Evolutionary conservation across 768 basidiomycete species (phyloP), one percentile per base, ranked within the genome.

Genomic region (Suillus ampliporus): DNA sequence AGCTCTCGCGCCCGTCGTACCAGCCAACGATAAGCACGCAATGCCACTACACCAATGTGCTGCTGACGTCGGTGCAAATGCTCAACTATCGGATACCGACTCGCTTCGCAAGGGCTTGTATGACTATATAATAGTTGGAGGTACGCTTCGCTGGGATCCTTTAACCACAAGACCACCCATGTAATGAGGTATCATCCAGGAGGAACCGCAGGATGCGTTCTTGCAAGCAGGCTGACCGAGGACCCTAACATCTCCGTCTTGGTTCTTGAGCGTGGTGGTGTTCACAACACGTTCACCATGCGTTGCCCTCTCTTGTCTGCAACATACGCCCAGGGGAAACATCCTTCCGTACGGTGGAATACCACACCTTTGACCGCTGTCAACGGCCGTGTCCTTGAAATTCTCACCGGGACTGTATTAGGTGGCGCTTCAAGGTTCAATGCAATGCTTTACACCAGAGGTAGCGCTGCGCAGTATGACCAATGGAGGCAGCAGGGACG

Each of bases 371-470:
- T 46, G 10, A 46, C 44, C 1, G 44, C 44, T 46, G 44, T 21
- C 1, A 46, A 46, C 3, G 44, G 44, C 4, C 44, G 44, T 19
- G 44, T 46, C 21, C 44, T 46, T 46, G 44, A 46, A 21, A 46
- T 46, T 21, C 44, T 64, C 11, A 58, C 67, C 2, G 78, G 77
- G 3, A 57, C 59, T 5, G 72, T 66, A n/a, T 72, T 86, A n/a
- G 84, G 84, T 31, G 84, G 84, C 1, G 77, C 75, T 13, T 77
- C 80, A 46, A 77, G 80, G 13, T 76, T 84, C 67, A 85, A 86
- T 69, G 79, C 77, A 35, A 71, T 80, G 67, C 60, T 72, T 34
- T 78, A 76, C 58, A 69, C 70, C 0, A 64, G 76, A 21, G 74
- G 73, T 1, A 62, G 68, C 5, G 69, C 76, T 10, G 73, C 62